Evolutionary conservation across 495 filamentous ascomycete species (phyloP).

Genomic region (Aspergillus sclerotioniger): DNA sequence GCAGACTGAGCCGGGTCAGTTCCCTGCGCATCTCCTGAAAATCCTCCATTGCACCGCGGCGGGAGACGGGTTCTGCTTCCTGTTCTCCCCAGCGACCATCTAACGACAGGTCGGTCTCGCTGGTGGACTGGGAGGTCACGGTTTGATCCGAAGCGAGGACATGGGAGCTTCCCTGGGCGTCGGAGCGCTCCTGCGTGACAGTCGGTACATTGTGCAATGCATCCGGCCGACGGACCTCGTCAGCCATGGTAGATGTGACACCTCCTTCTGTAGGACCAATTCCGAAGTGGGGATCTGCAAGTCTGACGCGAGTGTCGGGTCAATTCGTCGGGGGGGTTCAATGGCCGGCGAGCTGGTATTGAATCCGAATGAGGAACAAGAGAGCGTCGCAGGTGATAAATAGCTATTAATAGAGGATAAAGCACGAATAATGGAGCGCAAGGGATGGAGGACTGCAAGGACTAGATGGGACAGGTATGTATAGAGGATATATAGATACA

Average conservation of each 20-base stretch:
- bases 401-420: not conserved
- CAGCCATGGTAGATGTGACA: slow-evolving; percentile 2
- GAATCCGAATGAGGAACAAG: not conserved
- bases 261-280: not conserved
- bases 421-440: not conserved
- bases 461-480: not conserved
- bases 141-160: slow-evolving; percentile 13
- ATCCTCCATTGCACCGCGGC: slow-evolving; percentile 65
- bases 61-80: slow-evolving; percentile 63
- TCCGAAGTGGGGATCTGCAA: not conserved
- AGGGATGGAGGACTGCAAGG: not conserved
- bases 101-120: slow-evolving; percentile 19
- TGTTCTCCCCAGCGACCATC: slow-evolving; percentile 77
- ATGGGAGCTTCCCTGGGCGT: slow-evolving; percentile 7
- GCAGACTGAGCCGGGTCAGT: slow-evolving; percentile 57
- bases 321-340: not conserved
- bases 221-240: not conserved
- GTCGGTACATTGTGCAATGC: not conserved
- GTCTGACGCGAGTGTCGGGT: not conserved
- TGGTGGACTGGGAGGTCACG: slow-evolving; percentile 17
- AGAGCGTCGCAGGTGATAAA: not conserved
- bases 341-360: not conserved
- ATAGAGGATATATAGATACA: not conserved
- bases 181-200: not conserved
- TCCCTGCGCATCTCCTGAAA: slow-evolving; percentile 66